phyloP scores from a whole-genome alignment of 2,329 filamentous ascomycete species.

The Ilyonectria sp. region DNA sequence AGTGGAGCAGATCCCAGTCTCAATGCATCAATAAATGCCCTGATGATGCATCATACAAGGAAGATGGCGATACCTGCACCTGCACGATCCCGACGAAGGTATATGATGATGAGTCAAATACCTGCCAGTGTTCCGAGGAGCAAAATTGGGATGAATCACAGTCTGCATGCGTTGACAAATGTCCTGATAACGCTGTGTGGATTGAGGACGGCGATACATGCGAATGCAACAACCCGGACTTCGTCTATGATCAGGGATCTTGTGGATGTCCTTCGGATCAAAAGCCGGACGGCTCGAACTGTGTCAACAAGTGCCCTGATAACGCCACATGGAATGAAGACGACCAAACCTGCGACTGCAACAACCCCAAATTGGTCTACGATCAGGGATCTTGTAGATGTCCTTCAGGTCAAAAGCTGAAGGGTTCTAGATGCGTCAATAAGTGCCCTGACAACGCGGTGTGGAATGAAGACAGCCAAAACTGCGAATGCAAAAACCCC shows the following conservation, averaged over 20 bases:
- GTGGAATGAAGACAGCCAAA: background rate
- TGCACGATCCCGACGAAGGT: background rate
- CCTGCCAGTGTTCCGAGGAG: background rate
- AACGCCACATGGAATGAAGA: background rate
- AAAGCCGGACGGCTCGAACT: background rate
- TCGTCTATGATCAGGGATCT: background rate
- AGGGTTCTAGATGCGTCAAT: background rate
- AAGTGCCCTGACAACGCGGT: background rate
- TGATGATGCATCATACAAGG: background rate
- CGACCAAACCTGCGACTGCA: background rate
- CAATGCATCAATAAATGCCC: background rate
- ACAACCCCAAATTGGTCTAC: background rate
- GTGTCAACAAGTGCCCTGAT: background rate
- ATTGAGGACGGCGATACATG: background rate
- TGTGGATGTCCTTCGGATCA: background rate
- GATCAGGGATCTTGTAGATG: background rate
- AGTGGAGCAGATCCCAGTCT: background rate
- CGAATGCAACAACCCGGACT: constrained; percentile 1
- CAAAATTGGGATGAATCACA: background rate
- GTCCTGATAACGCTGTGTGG: background rate
- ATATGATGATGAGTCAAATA: background rate
- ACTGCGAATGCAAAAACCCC: background rate
- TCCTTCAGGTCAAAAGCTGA: too few species aligned
- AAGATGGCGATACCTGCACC: background rate
- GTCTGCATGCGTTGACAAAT: background rate